Evolutionary conservation across 2,329 filamentous ascomycete species (phyloP).

Genomic region (Arthroderma sp.): DNA sequence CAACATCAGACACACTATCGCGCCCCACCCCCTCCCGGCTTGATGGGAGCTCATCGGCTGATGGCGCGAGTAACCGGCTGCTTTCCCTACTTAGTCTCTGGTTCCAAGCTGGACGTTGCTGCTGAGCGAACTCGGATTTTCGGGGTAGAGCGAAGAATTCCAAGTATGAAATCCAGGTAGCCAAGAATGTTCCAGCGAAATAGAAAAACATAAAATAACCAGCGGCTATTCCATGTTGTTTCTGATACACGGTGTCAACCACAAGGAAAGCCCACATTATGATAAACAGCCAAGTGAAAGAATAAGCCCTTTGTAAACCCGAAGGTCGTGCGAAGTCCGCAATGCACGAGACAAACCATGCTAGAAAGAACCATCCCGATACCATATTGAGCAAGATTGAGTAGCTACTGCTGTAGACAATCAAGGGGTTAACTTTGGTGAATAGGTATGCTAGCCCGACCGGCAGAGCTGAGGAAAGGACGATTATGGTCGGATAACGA

Average conservation of each 20-base stretch:
- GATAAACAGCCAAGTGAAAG: conserved; percentile 70
- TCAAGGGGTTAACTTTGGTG: conserved; percentile 72
- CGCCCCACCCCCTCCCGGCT: conserved; percentile 7
- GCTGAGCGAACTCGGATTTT: conserved; percentile 56
- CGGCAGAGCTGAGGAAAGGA: conserved; percentile 53
- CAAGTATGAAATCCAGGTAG: conserved; percentile 59
- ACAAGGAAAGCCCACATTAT: conserved; percentile 63
- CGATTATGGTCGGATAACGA: conserved; percentile 65
- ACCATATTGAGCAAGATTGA: conserved; percentile 81
- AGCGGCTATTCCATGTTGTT: conserved; percentile 57
- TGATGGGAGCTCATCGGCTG: conserved; percentile 24
- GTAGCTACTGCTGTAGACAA: conserved; percentile 82
- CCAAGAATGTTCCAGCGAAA: conserved; percentile 60
- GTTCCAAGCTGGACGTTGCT: conserved; percentile 33
- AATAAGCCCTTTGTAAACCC: conserved; percentile 70
- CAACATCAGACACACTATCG: conserved; percentile 20
- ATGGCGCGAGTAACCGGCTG: conserved; percentile 31
- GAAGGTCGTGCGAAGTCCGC: conserved; percentile 71
- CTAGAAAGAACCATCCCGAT: conserved; percentile 62
- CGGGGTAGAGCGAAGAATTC: conserved; percentile 66
- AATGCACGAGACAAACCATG: conserved; percentile 71
- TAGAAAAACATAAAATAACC: conserved; percentile 75
- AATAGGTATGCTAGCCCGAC: conserved; percentile 62
- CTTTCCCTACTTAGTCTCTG: conserved; percentile 19
- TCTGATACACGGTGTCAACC: conserved; percentile 58